These are phyloP conservation scores for Cystobasidium slooffiae DNA, from an alignment of 1,284 basidiomycete species.

Conservation along the genomic window DNA sequence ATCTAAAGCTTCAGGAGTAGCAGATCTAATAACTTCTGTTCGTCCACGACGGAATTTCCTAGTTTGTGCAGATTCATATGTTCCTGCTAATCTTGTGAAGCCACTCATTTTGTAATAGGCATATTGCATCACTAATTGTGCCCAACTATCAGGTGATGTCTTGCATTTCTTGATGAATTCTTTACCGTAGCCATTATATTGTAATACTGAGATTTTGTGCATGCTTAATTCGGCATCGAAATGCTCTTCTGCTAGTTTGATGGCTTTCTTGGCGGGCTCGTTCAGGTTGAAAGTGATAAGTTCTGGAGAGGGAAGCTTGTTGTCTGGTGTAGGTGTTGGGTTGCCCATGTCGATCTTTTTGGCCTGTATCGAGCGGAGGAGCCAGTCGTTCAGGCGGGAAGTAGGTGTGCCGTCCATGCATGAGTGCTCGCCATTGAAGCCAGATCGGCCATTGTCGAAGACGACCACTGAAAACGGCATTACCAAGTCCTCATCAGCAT, in stretches of 20 bases:
- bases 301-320: slow-evolving; percentile 64
- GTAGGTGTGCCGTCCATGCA: slow-evolving; percentile 98
- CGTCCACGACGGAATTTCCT: slow-evolving; percentile 81
- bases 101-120: slow-evolving; percentile 87
- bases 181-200: slow-evolving; percentile 93
- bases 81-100: slow-evolving; percentile 75
- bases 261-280: slow-evolving; percentile 58
- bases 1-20: slow-evolving; percentile 78
- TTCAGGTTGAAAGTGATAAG: slow-evolving; percentile 77
- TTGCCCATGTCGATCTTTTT: slow-evolving; percentile 74
- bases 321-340: slow-evolving; percentile 59
- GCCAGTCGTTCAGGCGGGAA: slow-evolving; percentile 91
- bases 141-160: slow-evolving; percentile 89
- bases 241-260: slow-evolving; percentile 65
- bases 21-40: slow-evolving; percentile 91
- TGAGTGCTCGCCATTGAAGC: slow-evolving; percentile 76
- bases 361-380: slow-evolving; percentile 76
- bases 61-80: slow-evolving; percentile 90
- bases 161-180: slow-evolving; percentile 84
- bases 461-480: slow-evolving; percentile 71
- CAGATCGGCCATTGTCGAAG: slow-evolving; percentile 89
- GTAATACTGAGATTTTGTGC: slow-evolving; percentile 83
- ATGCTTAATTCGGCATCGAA: slow-evolving; percentile 77
- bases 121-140: slow-evolving; percentile 92
- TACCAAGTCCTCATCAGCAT: too few relatives aligned